Percentiles rank a stretch among this genome's conserved stretches.
Conservation (phyloP, 306 rosid species). For the Styphnolobium japonicum region DNA sequence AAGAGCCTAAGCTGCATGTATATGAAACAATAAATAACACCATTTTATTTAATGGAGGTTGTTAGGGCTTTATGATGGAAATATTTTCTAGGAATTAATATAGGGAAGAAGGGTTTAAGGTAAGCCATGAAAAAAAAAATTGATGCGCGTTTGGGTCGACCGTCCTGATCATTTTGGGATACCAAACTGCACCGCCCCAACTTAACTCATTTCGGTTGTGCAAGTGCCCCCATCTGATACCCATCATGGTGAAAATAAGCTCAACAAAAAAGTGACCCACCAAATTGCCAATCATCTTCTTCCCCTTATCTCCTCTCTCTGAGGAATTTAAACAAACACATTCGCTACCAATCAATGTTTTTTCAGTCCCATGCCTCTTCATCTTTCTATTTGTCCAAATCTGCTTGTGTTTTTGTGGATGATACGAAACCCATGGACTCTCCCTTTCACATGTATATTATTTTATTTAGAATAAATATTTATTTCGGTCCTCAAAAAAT, state of each 20-base stretch:
- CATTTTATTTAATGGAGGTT: too few species aligned
- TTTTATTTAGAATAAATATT: slow-evolving; percentile 11
- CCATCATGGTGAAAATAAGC: too few species aligned
- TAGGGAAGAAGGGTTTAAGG: too few species aligned
- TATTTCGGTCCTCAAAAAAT: too few species aligned
- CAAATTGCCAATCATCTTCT: neutral
- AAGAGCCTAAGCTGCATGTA: too few species aligned
- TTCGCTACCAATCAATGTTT: slow-evolving; percentile 5
- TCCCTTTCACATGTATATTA: slow-evolving; percentile 28
- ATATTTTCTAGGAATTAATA: too few species aligned
- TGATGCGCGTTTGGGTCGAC: slow-evolving; percentile 35
- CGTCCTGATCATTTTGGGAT: slow-evolving; percentile 35
- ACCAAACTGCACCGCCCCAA: slow-evolving; percentile 77
- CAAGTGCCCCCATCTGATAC: neutral
- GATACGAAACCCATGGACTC: slow-evolving; percentile 9
- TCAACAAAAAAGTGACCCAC: slow-evolving; percentile 3
- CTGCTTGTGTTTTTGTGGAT: slow-evolving; percentile 17
- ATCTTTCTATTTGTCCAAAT: slow-evolving; percentile 20
- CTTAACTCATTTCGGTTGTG: slow-evolving; percentile 19
- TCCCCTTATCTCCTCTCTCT: neutral
- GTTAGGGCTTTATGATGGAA: too few species aligned
- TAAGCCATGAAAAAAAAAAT: too few species aligned
- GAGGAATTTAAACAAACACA: neutral
- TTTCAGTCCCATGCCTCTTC: slow-evolving; percentile 8
- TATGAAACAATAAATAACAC: too few species aligned